Conservation (phyloP, 805 yeast genomes). For the Metschnikowia amazonensis region DNA sequence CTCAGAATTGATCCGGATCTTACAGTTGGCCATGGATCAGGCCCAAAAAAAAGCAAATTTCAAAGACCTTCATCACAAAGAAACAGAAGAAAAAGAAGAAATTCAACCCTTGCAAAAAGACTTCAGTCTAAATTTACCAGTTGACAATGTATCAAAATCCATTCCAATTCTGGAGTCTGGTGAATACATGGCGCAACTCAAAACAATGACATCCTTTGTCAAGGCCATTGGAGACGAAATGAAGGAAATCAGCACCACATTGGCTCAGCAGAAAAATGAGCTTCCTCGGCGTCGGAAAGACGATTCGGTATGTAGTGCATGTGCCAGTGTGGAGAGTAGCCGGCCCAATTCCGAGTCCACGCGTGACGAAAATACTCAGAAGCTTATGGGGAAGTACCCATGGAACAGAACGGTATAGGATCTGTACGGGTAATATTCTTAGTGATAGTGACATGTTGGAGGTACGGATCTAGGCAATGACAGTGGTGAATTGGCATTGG, state of each 20-base stretch:
- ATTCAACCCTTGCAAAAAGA: no score
- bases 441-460: no score
- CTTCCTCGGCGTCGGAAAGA: not conserved
- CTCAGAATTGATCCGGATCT: not conserved
- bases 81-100: no score
- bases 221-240: conserved; percentile 7
- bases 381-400: conserved; percentile 14
- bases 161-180: not conserved
- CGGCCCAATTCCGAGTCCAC: conserved; percentile 14
- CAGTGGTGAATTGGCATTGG: no score
- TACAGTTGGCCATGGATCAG: not conserved
- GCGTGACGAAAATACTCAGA: conserved; percentile 13
- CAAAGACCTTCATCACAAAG: not conserved
- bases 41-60: not conserved
- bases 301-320: conserved; percentile 1
- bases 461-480: no score
- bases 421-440: no score
- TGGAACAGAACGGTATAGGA: conserved; percentile 16
- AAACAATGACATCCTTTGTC: conserved; percentile 1
- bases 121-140: no score
- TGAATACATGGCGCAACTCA: not conserved
- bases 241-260: conserved; percentile 1
- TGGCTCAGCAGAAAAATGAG: not conserved
- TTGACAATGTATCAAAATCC: no score
- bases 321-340: conserved; percentile 6